Base-by-base conservation (phyloP, 2,329 filamentous ascomycete genomes). In the Aspergillus chevalieri region DNA sequence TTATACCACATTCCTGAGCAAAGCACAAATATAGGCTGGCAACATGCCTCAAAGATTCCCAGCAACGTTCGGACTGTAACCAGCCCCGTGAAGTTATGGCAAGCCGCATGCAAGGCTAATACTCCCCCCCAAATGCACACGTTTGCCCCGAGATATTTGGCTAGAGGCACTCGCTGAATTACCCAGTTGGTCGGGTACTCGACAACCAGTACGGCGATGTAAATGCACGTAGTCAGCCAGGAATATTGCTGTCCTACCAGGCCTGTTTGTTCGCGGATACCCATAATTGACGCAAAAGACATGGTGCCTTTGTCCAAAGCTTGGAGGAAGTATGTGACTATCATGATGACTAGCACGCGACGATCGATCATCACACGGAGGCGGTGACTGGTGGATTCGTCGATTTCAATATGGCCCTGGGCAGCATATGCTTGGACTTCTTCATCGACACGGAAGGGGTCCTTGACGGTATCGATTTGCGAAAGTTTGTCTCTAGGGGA, bases 191-290 rank as follows among this genome's bases (percentile, higher is more conserved):
- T 85, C 0, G 86, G 86, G 60, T 87, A 88, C 65, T 89, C 85
- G 55, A 87, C 84, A 43, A 84, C 67, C 8, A 89, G 72, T 17
- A 87, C 82, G 46, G 80, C 83, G 52, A 88, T 82, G 70, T 88
- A 89, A 55, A 89, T 86, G 74, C 82, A 86, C 10, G 84, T 86
- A 0, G 82, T 86, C 46, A 89, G 72, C 85, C 85, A 89, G 22
- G 77, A 80, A 63, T 83, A 89, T 69, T 71, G 50, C 4, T 63
- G 56, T 1, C 60, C 61, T 14, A 54, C 33, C 3, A 84, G 65
- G n/a, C 71, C 54, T 0, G 76, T 74, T 55, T 84, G 78, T 5
- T 72, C 61, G 0, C 57, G 57, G 24, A 72, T 65, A 1, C 66
- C 62, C 70, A 73, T 73, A 39, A 72, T 72, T 1, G 69, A 70